A percentile compares a stretch with the other conserved stretches of the same genome.
Evolutionary conservation across 208 protist genomes (phyloP).

Genomic region (Leptomonas pyrrhocoris): DNA sequence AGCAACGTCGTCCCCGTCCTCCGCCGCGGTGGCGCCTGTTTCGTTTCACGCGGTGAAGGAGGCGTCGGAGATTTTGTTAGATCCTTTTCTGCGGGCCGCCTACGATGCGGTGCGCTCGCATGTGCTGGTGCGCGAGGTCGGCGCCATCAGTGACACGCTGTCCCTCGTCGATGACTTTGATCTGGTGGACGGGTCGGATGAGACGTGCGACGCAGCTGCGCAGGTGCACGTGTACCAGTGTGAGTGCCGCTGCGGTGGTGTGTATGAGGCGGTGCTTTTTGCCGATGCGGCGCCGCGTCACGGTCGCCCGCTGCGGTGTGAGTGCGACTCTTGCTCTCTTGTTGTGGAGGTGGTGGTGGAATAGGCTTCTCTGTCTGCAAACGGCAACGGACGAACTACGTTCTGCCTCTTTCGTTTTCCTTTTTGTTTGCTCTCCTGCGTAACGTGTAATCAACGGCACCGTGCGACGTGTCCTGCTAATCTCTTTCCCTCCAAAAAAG

Average conservation of each 20-base stretch:
- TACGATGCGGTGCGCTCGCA: slow-evolving; percentile 58
- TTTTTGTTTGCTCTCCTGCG: neutral
- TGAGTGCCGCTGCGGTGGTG: slow-evolving; percentile 82
- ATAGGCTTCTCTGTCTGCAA: neutral
- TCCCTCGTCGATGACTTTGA: slow-evolving; percentile 61
- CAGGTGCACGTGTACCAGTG: slow-evolving; percentile 53
- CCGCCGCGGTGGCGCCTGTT: neutral
- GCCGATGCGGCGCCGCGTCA: neutral
- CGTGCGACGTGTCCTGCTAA: too few relatives aligned
- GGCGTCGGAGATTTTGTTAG: slow-evolving; percentile 70
- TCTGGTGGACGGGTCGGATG: slow-evolving; percentile 14
- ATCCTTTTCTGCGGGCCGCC: slow-evolving; percentile 48
- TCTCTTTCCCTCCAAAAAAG: too few relatives aligned
- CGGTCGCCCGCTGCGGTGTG: slow-evolving; percentile 28
- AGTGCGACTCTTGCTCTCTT: slow-evolving; percentile 86
- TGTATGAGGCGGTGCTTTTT: slow-evolving; percentile 67
- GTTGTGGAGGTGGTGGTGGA: slow-evolving; percentile 59
- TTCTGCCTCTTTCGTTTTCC: neutral
- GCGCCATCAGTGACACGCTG: slow-evolving; percentile 66
- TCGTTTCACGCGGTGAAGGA: slow-evolving; percentile 70
- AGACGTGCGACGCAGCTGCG: slow-evolving; percentile 11
- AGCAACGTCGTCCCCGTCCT: neutral
- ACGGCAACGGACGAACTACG: too few relatives aligned
- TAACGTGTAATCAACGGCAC: too few relatives aligned
- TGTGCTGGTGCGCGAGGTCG: slow-evolving; percentile 41